Percentiles rank a stretch among this genome's conserved stretches.
phyloP scores from a whole-genome alignment of 495 filamentous ascomycete genomes.

The Cercophora newfieldiana region DNA sequence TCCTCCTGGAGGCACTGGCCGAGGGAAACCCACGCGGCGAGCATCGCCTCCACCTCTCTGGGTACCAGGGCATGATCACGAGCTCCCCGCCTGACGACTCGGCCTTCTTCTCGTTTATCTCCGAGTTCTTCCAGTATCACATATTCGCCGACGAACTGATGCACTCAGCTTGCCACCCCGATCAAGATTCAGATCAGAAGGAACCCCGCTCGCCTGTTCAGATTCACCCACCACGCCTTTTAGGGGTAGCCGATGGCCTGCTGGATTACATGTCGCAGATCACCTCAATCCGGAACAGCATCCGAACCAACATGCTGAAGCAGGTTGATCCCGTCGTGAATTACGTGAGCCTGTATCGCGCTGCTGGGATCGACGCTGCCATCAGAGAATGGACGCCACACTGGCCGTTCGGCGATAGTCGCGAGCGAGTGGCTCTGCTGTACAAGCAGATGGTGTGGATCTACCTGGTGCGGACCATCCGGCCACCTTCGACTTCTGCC shows the following conservation, averaged over 20 bases:
- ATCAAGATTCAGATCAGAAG: slow-evolving; percentile 53
- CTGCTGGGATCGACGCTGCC: slow-evolving; percentile 72
- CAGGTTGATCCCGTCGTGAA: slow-evolving; percentile 71
- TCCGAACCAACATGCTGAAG: slow-evolving; percentile 64
- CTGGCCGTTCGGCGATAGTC: slow-evolving; percentile 67
- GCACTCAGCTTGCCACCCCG: slow-evolving; percentile 57
- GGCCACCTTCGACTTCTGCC: slow-evolving; percentile 53
- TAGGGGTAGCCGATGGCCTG: slow-evolving; percentile 86
- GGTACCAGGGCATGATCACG: slow-evolving; percentile 69
- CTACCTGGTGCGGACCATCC: slow-evolving; percentile 83
- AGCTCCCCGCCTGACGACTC: slow-evolving; percentile 59
- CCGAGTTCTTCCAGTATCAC: slow-evolving; percentile 93
- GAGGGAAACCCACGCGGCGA: slow-evolving; percentile 75
- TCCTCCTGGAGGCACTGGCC: slow-evolving; percentile 77
- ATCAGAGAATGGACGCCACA: slow-evolving; percentile 75
- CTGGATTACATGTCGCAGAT: slow-evolving; percentile 81
- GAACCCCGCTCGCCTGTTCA: slow-evolving; percentile 67
- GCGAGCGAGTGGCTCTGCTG: slow-evolving; percentile 74
- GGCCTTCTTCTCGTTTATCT: slow-evolving; percentile 75
- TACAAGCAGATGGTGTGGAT: slow-evolving; percentile 92
- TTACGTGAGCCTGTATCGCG: slow-evolving; percentile 71
- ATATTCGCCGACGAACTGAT: slow-evolving; percentile 81
- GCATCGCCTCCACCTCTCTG: slow-evolving; percentile 79
- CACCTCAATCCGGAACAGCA: slow-evolving; percentile 72
- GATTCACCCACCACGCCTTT: slow-evolving; percentile 73